phyloP scores from a whole-genome alignment of 176 grass and related monocot genomes.

The Rhynchospora pubera region DNA sequence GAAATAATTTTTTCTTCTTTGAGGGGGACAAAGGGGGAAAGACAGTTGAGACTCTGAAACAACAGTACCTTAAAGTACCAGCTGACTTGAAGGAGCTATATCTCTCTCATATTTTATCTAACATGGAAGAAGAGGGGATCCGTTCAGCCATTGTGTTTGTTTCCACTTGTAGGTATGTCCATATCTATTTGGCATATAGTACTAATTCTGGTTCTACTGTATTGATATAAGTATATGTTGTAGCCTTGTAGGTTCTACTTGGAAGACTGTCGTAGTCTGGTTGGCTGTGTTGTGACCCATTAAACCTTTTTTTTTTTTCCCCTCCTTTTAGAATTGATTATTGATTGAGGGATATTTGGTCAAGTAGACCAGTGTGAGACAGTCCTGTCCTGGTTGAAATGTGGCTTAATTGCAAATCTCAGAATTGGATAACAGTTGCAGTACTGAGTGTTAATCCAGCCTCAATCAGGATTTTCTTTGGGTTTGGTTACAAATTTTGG shows the following conservation, averaged over 20 bases:
- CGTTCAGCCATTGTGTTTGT: slow-evolving; percentile 79
- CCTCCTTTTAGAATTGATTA: background rate
- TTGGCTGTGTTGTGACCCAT: background rate
- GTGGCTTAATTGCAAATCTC: background rate
- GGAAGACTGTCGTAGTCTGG: background rate
- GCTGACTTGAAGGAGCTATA: slow-evolving; percentile 69
- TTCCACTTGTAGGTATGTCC: slow-evolving; percentile 67
- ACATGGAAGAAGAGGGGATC: slow-evolving; percentile 46
- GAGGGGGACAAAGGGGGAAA: slow-evolving; percentile 92
- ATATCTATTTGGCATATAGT: background rate
- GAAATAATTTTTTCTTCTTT: slow-evolving; percentile 72
- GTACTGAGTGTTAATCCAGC: background rate
- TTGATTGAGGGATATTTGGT: background rate
- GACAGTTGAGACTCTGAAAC: slow-evolving; percentile 73
- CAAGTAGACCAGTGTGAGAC: background rate
- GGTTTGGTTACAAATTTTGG: too few relatives aligned
- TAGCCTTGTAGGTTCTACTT: background rate
- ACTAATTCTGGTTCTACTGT: background rate
- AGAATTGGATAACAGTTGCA: background rate
- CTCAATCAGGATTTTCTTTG: background rate
- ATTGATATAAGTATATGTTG: background rate
- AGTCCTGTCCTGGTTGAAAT: background rate
- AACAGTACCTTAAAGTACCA: slow-evolving; percentile 61
- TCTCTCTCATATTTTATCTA: slow-evolving; percentile 67
- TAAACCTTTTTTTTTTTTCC: background rate